Evolutionary conservation across 495 filamentous ascomycete species (phyloP).

Genomic region (Cercophora samala): DNA sequence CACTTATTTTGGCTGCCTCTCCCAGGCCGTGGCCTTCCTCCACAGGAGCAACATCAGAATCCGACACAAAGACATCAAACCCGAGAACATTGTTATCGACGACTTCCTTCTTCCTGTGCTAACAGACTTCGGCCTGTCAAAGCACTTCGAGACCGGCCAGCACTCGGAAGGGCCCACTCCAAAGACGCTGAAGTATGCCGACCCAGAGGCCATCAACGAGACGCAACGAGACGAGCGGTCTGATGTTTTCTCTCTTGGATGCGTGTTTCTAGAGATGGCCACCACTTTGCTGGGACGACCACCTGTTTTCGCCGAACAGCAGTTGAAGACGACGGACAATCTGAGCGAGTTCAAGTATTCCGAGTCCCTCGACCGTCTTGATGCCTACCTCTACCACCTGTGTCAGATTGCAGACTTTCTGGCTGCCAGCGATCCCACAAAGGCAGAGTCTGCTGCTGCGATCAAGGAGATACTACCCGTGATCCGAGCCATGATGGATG

Average conservation of each 20-base stretch:
- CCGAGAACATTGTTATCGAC: slow-evolving; percentile 46
- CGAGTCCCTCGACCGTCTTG: slow-evolving; percentile 27
- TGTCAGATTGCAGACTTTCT: slow-evolving; percentile 14
- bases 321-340: slow-evolving; percentile 12
- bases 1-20: slow-evolving; percentile 36
- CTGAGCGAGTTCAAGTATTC: slow-evolving; percentile 28
- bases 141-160: slow-evolving; percentile 38
- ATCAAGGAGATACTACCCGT: slow-evolving; percentile 24
- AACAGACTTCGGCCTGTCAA: slow-evolving; percentile 47
- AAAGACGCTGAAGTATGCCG: slow-evolving; percentile 43
- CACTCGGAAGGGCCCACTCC: slow-evolving; percentile 31
- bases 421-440: not conserved
- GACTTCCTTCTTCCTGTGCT: slow-evolving; percentile 32
- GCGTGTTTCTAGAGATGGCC: slow-evolving; percentile 47
- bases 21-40: slow-evolving; percentile 40
- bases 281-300: slow-evolving; percentile 37
- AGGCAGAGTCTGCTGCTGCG: slow-evolving; percentile 19
- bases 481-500: slow-evolving; percentile 34
- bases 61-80: slow-evolving; percentile 49
- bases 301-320: slow-evolving; percentile 28
- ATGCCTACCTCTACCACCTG: slow-evolving; percentile 23
- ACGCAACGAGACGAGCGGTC: slow-evolving; percentile 39
- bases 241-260: slow-evolving; percentile 50
- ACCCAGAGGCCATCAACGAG: slow-evolving; percentile 44
- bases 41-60: slow-evolving; percentile 35